Evolutionary conservation across 1,284 basidiomycete species (phyloP), one percentile per base, ranked within the genome.

Genomic region (Moesziomyces globuligerus): DNA sequence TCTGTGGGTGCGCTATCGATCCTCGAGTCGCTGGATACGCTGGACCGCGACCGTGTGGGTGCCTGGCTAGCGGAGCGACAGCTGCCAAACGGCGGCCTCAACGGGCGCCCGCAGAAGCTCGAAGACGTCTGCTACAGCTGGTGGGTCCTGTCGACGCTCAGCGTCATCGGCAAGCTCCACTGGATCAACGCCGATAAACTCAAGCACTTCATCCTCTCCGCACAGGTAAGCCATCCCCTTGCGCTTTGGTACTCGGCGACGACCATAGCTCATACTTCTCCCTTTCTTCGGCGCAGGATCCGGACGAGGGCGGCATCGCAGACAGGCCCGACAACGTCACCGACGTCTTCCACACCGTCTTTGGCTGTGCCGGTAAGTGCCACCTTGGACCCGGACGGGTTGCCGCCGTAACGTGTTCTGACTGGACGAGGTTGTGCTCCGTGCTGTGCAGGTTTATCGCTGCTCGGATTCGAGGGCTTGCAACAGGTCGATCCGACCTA

Each of bases 71-170:
- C 90, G 10, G 96, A 98, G 79, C 86, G 95, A 8, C 95, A 98
- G 81, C 85, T 97, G 10, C 90, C 93, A 0, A 93, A 89, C 75
- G 95, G 95, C 8, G 96, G 95, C 0, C 85, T 98, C 59, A 98
- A 98, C 74, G 95, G 95, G 0, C 86, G 95, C 20, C 95, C 95
- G 3, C 93, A 98, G 81, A 98, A 98, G 85, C 86, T 98, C n/a
- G 93, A 95, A 84, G 94, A 98, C 80, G 94, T 96, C 3, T 98
- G 96, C 85, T 98, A 98, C 84, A 93, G 91, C 75, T 95, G 93
- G 86, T 98, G 94, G 94, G 93, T 95, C 6, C 87, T 98, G 3
- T 94, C 94, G 0, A 86, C 91, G 0, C 83, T 98, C 47, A 89
- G 92, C 18, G 94, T 97, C 58, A 83, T 98, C 36, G 87, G 89